A percentile compares a stretch with the other conserved stretches of the same genome.
Evolutionary conservation across 148 eudicot genomes (phyloP).

Genomic region (Pouteria glomerata): DNA sequence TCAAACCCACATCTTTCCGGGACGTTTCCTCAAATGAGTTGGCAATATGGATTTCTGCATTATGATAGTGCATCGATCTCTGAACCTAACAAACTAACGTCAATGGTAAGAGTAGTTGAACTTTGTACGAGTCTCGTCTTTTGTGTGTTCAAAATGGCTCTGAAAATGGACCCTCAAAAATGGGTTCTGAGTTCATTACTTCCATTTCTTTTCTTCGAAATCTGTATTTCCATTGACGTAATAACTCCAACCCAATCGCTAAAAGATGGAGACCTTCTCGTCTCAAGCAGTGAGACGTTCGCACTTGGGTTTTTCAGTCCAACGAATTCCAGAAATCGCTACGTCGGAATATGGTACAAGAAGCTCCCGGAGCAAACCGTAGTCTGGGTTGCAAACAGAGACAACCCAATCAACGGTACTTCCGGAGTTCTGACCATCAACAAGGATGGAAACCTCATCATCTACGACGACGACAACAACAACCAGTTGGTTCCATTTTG

Average conservation of each 20-base stretch:
- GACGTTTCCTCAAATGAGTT: too few species aligned
- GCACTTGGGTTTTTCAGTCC: conserved; percentile 24
- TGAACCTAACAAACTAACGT: too few species aligned
- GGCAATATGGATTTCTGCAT: too few species aligned
- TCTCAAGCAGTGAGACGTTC: conserved; percentile 6
- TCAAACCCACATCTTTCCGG: too few species aligned
- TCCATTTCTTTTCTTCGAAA: background rate
- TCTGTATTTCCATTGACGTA: background rate
- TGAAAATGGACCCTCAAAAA: background rate
- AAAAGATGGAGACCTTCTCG: background rate
- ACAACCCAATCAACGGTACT: conserved; percentile 8
- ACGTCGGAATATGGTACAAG: conserved; percentile 22
- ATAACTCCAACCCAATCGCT: background rate
- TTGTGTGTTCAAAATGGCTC: too few species aligned
- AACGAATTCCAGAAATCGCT: background rate
- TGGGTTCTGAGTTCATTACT: background rate
- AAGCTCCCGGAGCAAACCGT: conserved; percentile 1
- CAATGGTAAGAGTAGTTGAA: too few species aligned
- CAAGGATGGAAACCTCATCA: conserved; percentile 9
- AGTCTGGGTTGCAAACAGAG: conserved; percentile 26
- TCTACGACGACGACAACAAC: background rate
- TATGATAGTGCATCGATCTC: too few species aligned
- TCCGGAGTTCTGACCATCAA: conserved; percentile 7
- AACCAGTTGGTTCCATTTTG: background rate
- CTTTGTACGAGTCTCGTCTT: too few species aligned